These are phyloP conservation scores for Plenodomus lindquistii DNA, from an alignment of 2,329 filamentous ascomycete species.

Conservation along the genomic window DNA sequence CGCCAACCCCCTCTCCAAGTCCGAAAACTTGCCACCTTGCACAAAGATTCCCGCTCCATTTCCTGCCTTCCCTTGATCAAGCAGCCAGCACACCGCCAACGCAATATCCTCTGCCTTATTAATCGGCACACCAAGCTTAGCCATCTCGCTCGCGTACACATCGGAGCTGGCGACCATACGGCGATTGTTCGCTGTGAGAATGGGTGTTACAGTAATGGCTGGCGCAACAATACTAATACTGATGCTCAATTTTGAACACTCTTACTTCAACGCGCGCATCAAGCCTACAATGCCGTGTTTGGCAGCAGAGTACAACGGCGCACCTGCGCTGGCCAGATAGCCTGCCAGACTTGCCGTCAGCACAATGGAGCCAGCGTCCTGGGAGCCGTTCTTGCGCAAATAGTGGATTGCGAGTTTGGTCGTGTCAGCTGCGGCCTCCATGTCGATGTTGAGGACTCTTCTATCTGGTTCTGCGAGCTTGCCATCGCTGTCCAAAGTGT, in stretches of 20 bases:
- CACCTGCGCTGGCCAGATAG: conserved; percentile 53
- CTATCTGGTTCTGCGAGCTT: conserved; percentile 52
- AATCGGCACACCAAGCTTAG: conserved; percentile 50
- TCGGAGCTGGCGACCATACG: conserved; percentile 36
- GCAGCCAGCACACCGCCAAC: conserved; percentile 50
- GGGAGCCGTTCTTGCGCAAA: conserved; percentile 44
- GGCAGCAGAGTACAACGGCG: conserved; percentile 54
- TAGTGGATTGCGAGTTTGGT: conserved; percentile 55
- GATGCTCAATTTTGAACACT: conserved; percentile 52
- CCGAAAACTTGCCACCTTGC: conserved; percentile 49
- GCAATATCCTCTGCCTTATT: conserved; percentile 52
- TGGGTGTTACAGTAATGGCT: conserved; percentile 54
- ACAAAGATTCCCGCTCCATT: conserved; percentile 54
- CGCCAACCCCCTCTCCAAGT: conserved; percentile 53
- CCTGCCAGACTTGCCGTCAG: conserved; percentile 55
- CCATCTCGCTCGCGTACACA: conserved; percentile 51
- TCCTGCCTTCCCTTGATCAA: conserved; percentile 48
- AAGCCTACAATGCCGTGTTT: conserved; percentile 58
- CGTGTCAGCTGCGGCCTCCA: conserved; percentile 53
- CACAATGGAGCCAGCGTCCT: conserved; percentile 49
- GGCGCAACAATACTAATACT: conserved; percentile 54
- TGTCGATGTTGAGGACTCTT: conserved; percentile 51
- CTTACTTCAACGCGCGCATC: conserved; percentile 55
- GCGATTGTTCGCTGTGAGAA: conserved; percentile 42
- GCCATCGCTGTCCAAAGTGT: conserved; percentile 47